Evolutionary conservation across 306 rosid genomes (phyloP).

Genomic region (Mucuna pruriens): DNA sequence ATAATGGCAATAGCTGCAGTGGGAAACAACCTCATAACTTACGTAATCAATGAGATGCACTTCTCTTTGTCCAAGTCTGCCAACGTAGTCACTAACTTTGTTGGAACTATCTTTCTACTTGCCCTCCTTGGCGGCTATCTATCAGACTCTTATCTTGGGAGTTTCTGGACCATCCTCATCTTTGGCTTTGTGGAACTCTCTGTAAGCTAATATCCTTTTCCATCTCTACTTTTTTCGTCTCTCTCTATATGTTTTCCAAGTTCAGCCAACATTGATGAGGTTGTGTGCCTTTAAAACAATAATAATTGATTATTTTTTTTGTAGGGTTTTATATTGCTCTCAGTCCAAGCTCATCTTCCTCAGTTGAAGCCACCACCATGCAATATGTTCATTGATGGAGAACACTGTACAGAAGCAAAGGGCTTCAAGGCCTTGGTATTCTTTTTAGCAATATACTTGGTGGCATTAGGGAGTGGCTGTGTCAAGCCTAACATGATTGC

Average conservation of each 20-base stretch:
- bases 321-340: conserved; percentile 83
- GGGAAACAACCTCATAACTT: conserved; percentile 97
- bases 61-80: conserved; percentile 83
- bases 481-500: conserved; percentile 94
- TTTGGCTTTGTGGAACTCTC: conserved; percentile 90
- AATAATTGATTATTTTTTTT: too few species aligned
- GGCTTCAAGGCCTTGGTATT: conserved; percentile 76
- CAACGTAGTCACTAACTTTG: conserved; percentile 88
- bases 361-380: conserved; percentile 82
- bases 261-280: too few species aligned
- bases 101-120: conserved; percentile 85
- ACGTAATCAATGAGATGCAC: conserved; percentile 89
- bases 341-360: conserved; percentile 92
- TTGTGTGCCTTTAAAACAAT: too few species aligned
- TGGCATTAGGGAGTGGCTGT: conserved; percentile 93
- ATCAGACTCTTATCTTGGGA: conserved; percentile 93
- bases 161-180: conserved; percentile 93
- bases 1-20: conserved; percentile 97
- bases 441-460: conserved; percentile 78
- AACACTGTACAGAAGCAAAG: conserved; percentile 69
- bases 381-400: conserved; percentile 40
- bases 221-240: too few species aligned
- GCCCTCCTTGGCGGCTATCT: conserved; percentile 91
- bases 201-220: too few species aligned
- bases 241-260: not conserved